Evolutionary conservation across 768 basidiomycete species (phyloP), one percentile per base, ranked within the genome.

Genomic region (Lyophyllum shimeji): DNA sequence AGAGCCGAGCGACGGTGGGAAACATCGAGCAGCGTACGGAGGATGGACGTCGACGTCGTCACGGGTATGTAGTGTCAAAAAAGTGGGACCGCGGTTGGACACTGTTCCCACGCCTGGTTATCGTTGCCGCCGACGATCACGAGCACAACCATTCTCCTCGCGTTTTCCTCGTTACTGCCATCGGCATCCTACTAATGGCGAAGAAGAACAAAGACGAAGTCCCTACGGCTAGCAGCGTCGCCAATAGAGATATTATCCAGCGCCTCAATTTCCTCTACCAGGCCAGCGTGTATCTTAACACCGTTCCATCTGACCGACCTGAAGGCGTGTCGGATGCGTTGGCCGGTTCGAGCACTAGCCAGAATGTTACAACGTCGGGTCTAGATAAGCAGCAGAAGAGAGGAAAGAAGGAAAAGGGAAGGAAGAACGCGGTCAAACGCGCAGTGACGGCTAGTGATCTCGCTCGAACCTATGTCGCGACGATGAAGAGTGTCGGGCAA

Each of bases 181-280:
- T 29, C 9, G 29, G 9, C n/a, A 29, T 29, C 29, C 45, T n/a
- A n/a, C n/a, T n/a, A 45, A 91, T 92, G 90, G 89, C 73, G 18
- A 92, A 90, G 73, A 87, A 86, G 62, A 71, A 73, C 57, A 84
- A 81, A 65, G 81, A 82, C 53, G 80, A 82, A 17, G 71, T 64
- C 8, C 85, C 85, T 5, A 88, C 81, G 55, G 75, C 83, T 1
- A 79, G 75, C 67, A 80, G 70, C 57, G 77, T 88, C 29, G 63
- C 77, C 11, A 90, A 92, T 67, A 76, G 84, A 25, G 93, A 94
- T 65, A 82, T 89, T 46, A 79, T 92, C 20, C 92, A 94, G 69
- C 80, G 92, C 25, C 79, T 94, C 58, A 93, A 89, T 71, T 94
- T 90, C 68, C 80, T 94, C 33, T 93, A 90, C 65, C 93, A 93